Evolutionary conservation across 208 protist species (phyloP), one percentile per base, ranked within the genome.

Genomic region (Trypanosoma mega): DNA sequence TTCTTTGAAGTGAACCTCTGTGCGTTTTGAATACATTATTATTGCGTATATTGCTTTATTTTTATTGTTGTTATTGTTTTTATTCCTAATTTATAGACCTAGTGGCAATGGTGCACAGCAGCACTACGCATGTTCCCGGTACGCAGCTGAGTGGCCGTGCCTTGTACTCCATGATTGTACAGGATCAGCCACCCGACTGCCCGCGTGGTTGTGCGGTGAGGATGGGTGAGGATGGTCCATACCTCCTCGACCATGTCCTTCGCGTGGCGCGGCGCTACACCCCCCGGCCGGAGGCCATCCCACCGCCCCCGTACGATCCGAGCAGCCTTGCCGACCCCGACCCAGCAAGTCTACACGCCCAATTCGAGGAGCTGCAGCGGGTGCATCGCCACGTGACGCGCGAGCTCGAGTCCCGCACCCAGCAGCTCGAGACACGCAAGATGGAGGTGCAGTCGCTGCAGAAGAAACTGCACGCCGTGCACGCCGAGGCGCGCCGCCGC

Each of bases 371-470:
- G 26, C 6, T 52, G 30, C 45, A 45, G 3, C 23, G 45, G 1
- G 14, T 39, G n/a, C 47, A 60, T 30, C 20, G n/a, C 8, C 23
- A 64, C 11, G 45, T 30, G 6, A 16, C 24, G 36, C 26, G 33
- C 6, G 59, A 65, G 7, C 33, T 65, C 33, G 36, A 56, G 14
- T 18, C 26, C 21, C 21, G 48, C 0, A 58, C 50, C n/a, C 49
- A 66, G 37, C 50, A 66, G 39, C 26, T 66, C 6, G 60, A 66
- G 18, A 0, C 44, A 41, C 31, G 60, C 20, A 66, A 66, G 39
- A 47, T 58, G n/a, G 60, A 66, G 50, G 60, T 66, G 26, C 60
- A 58, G 50, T 11, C 26, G 14, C 41, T 66, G 9, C 60, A 66
- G 41, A 66, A 66, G 20, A 66, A 66, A 43, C 29, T 66, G 11